phyloP scores from a whole-genome alignment of 78 protist species.

The Mastigamoeba balamuthi region DNA sequence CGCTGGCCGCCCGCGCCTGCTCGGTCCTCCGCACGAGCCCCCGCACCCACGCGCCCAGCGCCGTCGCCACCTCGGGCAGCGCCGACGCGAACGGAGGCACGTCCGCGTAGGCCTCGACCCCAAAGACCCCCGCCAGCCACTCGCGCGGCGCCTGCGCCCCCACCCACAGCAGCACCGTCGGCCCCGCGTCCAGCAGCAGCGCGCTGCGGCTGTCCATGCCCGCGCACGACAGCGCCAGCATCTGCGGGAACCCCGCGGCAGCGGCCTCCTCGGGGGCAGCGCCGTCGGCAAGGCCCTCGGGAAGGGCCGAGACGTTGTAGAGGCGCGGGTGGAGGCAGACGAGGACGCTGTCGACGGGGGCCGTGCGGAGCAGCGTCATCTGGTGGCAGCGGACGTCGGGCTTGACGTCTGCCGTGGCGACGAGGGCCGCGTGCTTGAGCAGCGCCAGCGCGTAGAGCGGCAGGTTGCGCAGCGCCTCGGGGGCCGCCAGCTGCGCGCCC shows the following conservation, averaged over 20 bases:
- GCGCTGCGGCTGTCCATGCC: not conserved
- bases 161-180: not conserved
- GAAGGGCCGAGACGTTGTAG: not conserved
- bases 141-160: not conserved
- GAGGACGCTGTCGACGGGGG: not conserved
- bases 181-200: not conserved
- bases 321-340: not conserved
- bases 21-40: not conserved
- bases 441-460: constrained; percentile 47
- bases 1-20: not conserved
- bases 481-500: constrained; percentile 30
- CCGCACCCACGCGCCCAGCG: not conserved
- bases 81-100: not conserved
- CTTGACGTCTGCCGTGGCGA: not conserved
- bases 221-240: not conserved
- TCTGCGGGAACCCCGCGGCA: not conserved
- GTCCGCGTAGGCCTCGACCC: not conserved
- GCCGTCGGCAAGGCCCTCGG: not conserved
- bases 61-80: not conserved
- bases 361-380: not conserved
- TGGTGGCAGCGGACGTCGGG: not conserved
- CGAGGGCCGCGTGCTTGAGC: constrained; percentile 33
- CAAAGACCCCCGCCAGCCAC: not conserved
- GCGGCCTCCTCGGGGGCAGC: not conserved
- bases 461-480: constrained; percentile 44